phyloP scores from a whole-genome alignment of 2,329 filamentous ascomycete species.

The Ophiostoma himal-ulmi region DNA sequence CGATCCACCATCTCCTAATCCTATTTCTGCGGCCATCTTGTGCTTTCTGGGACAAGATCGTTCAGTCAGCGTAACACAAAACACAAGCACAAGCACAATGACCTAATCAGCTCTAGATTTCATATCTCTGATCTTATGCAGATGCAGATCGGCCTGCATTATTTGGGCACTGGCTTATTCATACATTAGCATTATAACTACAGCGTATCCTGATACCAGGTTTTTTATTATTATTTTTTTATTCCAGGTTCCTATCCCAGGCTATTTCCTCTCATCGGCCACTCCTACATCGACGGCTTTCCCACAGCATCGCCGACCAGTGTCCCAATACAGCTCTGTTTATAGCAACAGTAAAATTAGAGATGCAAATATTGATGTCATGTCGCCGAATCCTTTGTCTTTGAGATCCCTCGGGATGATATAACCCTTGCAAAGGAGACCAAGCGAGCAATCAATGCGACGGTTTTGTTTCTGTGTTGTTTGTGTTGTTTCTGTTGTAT shows the following conservation, averaged over 20 bases:
- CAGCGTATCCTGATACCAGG: too few species aligned
- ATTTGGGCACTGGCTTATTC: neutral
- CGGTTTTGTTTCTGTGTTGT: conserved; percentile 4
- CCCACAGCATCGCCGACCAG: conserved; percentile 3
- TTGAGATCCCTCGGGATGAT: neutral
- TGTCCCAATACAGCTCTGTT: neutral
- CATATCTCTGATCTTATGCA: conserved; percentile 1
- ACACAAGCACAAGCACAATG: neutral
- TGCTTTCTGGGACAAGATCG: conserved; percentile 8
- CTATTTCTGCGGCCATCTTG: neutral
- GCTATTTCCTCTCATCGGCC: neutral
- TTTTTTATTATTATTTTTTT: neutral
- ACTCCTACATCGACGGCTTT: neutral
- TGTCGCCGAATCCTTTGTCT: neutral
- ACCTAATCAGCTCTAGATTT: neutral
- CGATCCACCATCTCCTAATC: conserved; percentile 4
- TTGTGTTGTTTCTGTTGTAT: neutral
- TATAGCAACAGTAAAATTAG: neutral
- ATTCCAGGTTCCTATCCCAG: neutral
- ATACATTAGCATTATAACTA: too few species aligned
- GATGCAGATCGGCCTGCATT: conserved; percentile 1
- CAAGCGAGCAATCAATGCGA: neutral
- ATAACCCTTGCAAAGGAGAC: neutral
- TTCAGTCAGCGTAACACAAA: neutral
- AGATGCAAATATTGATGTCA: neutral